Base-by-base conservation (phyloP, 371 early-diverging fungal genomes). In the Apophysomyces trapeziformis region DNA sequence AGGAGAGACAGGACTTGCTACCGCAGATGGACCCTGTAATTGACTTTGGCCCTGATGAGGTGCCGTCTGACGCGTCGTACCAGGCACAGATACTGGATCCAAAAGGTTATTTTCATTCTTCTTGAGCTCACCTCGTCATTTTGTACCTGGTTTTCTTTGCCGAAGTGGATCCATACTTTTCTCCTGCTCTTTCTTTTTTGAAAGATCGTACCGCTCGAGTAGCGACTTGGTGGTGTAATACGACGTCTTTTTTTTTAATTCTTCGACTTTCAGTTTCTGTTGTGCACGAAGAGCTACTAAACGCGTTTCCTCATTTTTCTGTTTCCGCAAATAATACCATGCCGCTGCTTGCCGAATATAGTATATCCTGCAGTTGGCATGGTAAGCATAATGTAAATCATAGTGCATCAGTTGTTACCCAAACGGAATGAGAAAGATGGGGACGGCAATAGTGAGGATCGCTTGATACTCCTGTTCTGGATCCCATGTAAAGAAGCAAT, bases 161-260 rank as follows among this genome's bases (percentile, higher is more conserved):
- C 63, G 61, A 18, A 67, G 59, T 5, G 58, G 44, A 36, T 46
- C 37, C 62, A 65, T 46, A 50, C 38, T 32, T 56, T 46, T 45
- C 50, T 32, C 21, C 56, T 41, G 14, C 44, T 61, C 46, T 44
- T 60, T 38, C 50, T 58, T 16, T 38, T 59, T 39, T 56, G 58
- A 65, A 66, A 61, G 71, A 68, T 67, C 78, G 60, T 71, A 71
- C 63, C 93, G 86, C 72, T 99, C 97, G 38, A 99, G 76, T 43
- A 99, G 79, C 14, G 85, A 92, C 71, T 95, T 93, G 16, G 97
- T 97, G 18, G 89, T 81, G 67, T 95, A 93, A 73, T 92, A 97
- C 4, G 90, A 85, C 0, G 92, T 92, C 68, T 93, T 95, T 61
- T 92, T 93, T 74, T 97, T 97, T 63, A 95, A 72, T 68, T 94